Percentiles rank a stretch among this genome's conserved stretches.
Conservation (phyloP, 768 basidiomycete species). For the Podaxis mareebaensis region DNA sequence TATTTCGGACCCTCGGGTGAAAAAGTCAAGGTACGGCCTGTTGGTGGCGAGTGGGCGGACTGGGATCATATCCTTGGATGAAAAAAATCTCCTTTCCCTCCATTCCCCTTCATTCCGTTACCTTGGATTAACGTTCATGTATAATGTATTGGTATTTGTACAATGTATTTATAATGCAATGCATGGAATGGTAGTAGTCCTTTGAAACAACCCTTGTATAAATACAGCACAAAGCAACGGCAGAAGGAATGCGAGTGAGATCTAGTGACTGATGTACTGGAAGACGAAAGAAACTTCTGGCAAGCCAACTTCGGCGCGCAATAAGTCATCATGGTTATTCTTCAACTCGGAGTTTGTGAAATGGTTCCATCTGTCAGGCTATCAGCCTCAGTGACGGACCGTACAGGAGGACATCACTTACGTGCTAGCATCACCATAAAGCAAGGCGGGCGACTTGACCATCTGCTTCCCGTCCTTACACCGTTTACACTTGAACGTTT, state of each 20-base stretch:
- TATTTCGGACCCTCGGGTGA: conserved; percentile 83
- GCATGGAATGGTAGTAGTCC: conserved; percentile 20
- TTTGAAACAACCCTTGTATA: not conserved
- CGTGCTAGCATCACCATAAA: conserved; percentile 99
- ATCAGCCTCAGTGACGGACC: not conserved
- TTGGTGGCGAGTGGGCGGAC: conserved; percentile 70
- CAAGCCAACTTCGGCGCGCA: conserved; percentile 84
- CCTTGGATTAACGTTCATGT: conserved; percentile 13
- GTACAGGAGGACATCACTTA: conserved; percentile 44
- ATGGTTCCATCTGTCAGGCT: conserved; percentile 87
- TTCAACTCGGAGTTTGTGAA: conserved; percentile 86
- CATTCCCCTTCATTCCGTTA: conserved; percentile 9
- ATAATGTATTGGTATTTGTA: conserved; percentile 16
- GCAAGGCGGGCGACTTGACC: conserved; percentile 77
- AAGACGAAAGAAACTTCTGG: conserved; percentile 93
- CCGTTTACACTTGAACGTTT: conserved; percentile 95
- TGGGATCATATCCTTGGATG: conserved; percentile 69
- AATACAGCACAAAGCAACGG: conserved; percentile 8
- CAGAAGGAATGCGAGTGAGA: not conserved
- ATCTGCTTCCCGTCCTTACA: conserved; percentile 86
- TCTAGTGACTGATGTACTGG: conserved; percentile 90
- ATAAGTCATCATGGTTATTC: conserved; percentile 92
- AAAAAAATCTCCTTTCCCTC: conserved; percentile 14
- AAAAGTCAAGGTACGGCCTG: conserved; percentile 70
- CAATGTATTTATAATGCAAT: conserved; percentile 18